A percentile compares a stretch with the other conserved stretches of the same genome.
phyloP scores from a whole-genome alignment of 1,284 basidiomycete species.

The Mycosarcoma maydis region DNA sequence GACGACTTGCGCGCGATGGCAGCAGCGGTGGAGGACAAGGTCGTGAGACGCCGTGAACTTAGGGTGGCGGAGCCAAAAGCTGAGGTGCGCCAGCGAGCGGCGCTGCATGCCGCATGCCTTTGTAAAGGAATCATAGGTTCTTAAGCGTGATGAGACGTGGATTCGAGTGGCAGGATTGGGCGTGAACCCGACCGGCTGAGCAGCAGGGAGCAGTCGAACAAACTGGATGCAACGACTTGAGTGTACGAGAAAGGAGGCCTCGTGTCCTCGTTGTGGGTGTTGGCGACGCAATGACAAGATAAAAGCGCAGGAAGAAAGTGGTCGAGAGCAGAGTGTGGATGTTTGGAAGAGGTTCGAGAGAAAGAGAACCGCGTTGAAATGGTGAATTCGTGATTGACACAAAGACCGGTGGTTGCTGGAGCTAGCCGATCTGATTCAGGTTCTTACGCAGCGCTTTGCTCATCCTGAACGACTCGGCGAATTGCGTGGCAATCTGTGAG shows the following conservation, averaged over 20 bases:
- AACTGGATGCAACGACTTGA: no score
- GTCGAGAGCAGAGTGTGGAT: slow-evolving; percentile 5
- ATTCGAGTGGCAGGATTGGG: neutral
- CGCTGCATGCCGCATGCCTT: slow-evolving; percentile 36
- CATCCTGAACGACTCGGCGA: slow-evolving; percentile 13
- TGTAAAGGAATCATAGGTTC: slow-evolving; percentile 48
- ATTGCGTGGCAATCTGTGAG: slow-evolving; percentile 12
- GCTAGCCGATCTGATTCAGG: no score
- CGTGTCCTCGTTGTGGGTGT: no score
- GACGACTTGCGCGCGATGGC: slow-evolving; percentile 1
- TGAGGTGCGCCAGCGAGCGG: slow-evolving; percentile 31
- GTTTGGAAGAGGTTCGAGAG: neutral
- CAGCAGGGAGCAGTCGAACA: no score
- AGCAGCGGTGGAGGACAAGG: slow-evolving; percentile 10
- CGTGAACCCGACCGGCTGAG: no score
- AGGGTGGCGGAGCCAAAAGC: slow-evolving; percentile 8
- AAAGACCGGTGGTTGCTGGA: no score
- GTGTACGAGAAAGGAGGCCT: no score
- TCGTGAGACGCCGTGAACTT: slow-evolving; percentile 16
- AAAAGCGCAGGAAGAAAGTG: no score
- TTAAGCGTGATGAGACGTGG: no score
- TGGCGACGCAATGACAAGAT: no score
- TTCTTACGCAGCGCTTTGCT: slow-evolving; percentile 24
- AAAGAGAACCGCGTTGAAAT: no score
- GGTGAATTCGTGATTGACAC: no score